Evolutionary conservation across 176 grass and related monocot species (phyloP).

Genomic region (Paspalum notatum): DNA sequence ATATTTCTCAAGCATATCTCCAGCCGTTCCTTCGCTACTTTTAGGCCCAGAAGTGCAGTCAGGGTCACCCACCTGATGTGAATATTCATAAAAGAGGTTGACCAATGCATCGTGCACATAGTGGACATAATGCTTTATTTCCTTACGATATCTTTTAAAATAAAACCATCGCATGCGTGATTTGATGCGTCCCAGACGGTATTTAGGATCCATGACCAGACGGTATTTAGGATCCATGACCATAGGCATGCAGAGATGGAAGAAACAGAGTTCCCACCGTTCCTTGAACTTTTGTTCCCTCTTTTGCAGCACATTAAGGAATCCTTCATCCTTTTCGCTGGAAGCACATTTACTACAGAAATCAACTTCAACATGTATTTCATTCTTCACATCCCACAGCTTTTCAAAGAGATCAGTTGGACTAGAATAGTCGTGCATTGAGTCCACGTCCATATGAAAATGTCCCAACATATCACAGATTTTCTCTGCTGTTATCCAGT

Average conservation of each 20-base stretch:
- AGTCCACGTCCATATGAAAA: conserved; percentile 22
- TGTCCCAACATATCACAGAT: conserved; percentile 14
- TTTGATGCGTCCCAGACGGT: conserved; percentile 5
- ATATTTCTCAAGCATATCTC: conserved; percentile 1
- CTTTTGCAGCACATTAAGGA: not conserved
- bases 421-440: not conserved
- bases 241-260: conserved; percentile 35
- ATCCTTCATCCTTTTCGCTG: not conserved
- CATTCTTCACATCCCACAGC: not conserved
- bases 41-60: not conserved
- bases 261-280: conserved; percentile 28
- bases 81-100: conserved; percentile 27
- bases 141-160: not conserved
- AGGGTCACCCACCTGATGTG: not conserved
- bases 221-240: conserved; percentile 32
- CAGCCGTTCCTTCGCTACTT: not conserved
- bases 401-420: conserved; percentile 7
- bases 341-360: not conserved
- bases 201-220: conserved; percentile 36
- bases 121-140: not conserved
- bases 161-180: not conserved
- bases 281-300: conserved; percentile 29
- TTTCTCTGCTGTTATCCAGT: conserved; percentile 1
- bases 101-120: conserved; percentile 7
- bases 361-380: not conserved